Conservation (phyloP, 805 yeast species). For the Kurtzmaniella fragi region DNA sequence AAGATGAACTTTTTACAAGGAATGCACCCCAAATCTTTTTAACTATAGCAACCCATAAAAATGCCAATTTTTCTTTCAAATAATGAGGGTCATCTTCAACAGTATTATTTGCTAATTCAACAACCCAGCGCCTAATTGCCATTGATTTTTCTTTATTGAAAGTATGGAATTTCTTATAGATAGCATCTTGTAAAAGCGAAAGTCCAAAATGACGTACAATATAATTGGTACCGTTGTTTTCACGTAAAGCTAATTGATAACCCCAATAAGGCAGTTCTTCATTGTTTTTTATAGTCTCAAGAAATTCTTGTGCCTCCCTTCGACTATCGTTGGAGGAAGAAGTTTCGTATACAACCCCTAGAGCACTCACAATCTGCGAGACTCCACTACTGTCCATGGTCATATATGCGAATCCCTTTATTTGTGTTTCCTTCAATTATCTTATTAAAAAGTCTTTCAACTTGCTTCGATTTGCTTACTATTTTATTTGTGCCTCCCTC, state of each 20-base stretch:
- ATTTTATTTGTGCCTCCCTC: too few relatives aligned
- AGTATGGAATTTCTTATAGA: conserved; percentile 52
- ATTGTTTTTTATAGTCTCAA: conserved; percentile 70
- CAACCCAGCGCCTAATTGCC: conserved; percentile 78
- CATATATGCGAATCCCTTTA: conserved; percentile 6
- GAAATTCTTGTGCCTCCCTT: conserved; percentile 53
- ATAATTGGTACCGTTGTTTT: conserved; percentile 51
- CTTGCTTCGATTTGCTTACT: too few relatives aligned
- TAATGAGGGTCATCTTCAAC: conserved; percentile 76
- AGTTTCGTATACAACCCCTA: conserved; percentile 69
- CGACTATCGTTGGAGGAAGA: conserved; percentile 54
- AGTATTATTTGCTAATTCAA: conserved; percentile 65
- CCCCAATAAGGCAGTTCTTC: conserved; percentile 93
- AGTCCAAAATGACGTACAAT: conserved; percentile 90
- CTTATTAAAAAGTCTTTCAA: too few relatives aligned
- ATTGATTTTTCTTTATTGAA: conserved; percentile 51
- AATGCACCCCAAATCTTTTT: conserved; percentile 87
- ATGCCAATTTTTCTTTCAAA: conserved; percentile 83
- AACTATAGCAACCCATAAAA: conserved; percentile 86
- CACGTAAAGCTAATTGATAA: conserved; percentile 69
- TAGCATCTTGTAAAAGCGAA: conserved; percentile 69
- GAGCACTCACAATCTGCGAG: conserved; percentile 69
- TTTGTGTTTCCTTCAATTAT: too few relatives aligned
- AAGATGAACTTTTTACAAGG: conserved; percentile 30
- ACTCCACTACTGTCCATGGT: conserved; percentile 66